Evolutionary conservation across 2,329 filamentous ascomycete species (phyloP).

Genomic region (Zalaria sp.): DNA sequence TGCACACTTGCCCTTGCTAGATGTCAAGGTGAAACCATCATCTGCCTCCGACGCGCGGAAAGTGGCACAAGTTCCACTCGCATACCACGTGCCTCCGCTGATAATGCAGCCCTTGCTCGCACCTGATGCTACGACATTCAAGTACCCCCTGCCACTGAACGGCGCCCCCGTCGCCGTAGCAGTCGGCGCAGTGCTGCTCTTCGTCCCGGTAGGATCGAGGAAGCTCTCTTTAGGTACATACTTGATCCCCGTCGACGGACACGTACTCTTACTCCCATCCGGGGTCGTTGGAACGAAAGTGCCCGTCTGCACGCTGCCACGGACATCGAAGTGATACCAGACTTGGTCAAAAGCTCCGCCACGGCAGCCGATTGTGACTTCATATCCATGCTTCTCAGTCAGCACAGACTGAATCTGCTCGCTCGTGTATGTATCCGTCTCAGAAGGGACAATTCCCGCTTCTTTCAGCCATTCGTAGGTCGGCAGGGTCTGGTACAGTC

Average conservation of each 20-base stretch:
- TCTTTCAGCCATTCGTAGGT: constrained; percentile 48
- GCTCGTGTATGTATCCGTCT: constrained; percentile 43
- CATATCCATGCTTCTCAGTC: constrained; percentile 34
- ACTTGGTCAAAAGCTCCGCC: constrained; percentile 36
- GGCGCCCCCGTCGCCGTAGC: constrained; percentile 21
- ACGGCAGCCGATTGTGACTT: constrained; percentile 46
- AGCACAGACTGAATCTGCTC: constrained; percentile 46
- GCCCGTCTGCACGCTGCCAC: constrained; percentile 45
- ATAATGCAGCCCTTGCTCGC: constrained; percentile 52
- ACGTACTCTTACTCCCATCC: constrained; percentile 44
- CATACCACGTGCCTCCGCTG: constrained; percentile 52
- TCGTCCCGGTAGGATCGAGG: constrained; percentile 10
- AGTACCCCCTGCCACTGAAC: constrained; percentile 44
- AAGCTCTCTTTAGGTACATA: constrained; percentile 44
- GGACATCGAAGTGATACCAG: constrained; percentile 51
- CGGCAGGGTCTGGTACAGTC: constrained; percentile 51
- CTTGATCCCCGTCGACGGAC: constrained; percentile 47
- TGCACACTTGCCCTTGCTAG: constrained; percentile 45
- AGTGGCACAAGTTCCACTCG: constrained; percentile 51
- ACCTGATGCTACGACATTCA: constrained; percentile 40
- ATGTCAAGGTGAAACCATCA: constrained; percentile 40
- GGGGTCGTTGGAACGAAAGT: constrained; percentile 43
- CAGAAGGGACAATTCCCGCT: constrained; percentile 45
- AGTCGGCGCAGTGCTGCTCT: constrained; percentile 15
- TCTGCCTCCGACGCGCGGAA: constrained; percentile 35